phyloP scores from a whole-genome alignment of 495 filamentous ascomycete genomes.

The Gamarada debralockiae region DNA sequence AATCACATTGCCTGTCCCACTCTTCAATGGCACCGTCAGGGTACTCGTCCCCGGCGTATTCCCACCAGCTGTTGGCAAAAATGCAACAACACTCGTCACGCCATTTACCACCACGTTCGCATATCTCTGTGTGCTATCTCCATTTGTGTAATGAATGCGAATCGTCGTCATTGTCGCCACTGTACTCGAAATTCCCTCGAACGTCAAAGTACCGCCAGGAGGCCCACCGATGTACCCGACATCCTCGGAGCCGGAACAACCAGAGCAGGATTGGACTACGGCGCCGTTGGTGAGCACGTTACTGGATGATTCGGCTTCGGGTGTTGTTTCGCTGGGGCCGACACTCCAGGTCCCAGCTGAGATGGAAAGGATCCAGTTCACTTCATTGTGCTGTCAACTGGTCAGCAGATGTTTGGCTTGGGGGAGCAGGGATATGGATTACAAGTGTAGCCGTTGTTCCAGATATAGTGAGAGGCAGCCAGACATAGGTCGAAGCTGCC shows the following conservation, averaged over 20 bases:
- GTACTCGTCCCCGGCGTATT: constrained; percentile 29
- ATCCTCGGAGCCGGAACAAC: constrained; percentile 39
- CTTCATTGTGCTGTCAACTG: constrained; percentile 32
- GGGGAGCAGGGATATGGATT: constrained; percentile 4
- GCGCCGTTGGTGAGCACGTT: constrained; percentile 19
- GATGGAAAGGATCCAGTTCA: constrained; percentile 50
- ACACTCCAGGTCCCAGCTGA: constrained; percentile 33
- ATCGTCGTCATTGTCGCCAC: constrained; percentile 47
- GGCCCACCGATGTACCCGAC: constrained; percentile 53
- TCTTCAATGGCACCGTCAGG: constrained; percentile 36
- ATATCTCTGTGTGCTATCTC: constrained; percentile 45
- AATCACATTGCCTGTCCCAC: constrained; percentile 35
- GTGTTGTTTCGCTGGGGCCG: constrained; percentile 43
- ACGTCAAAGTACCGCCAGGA: constrained; percentile 38
- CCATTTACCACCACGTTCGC: constrained; percentile 56
- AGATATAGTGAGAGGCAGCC: constrained; percentile 57
- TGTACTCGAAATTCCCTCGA: constrained; percentile 40
- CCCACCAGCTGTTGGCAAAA: constrained; percentile 37
- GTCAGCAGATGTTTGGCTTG: background rate
- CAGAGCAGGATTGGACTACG: constrained; percentile 31
- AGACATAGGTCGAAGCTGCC: constrained; percentile 58
- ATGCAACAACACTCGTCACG: constrained; percentile 43
- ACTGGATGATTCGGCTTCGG: constrained; percentile 43
- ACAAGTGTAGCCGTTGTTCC: constrained; percentile 49
- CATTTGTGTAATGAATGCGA: constrained; percentile 49